Base-by-base conservation (phyloP, 2,329 filamentous ascomycete genomes). In the Botryotinia calthae region DNA sequence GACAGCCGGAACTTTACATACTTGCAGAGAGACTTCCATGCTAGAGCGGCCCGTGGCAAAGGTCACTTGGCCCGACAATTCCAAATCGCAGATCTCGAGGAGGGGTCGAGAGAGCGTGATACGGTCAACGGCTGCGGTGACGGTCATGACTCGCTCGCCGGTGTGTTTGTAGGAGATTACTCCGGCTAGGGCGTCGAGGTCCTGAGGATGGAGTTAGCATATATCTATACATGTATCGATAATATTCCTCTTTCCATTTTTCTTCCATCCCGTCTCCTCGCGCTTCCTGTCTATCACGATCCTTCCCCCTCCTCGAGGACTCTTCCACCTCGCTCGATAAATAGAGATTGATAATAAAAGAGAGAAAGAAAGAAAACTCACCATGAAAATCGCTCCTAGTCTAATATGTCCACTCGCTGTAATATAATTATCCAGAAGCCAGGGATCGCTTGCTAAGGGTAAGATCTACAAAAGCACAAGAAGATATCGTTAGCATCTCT, bases 111-210 rank as follows among this genome's bases (percentile, higher is more conserved):
- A 87, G 74, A 93, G 78, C 10, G 80, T 82, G 62, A 83, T 82
- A 28, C 82, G 74, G 73, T 83, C 82, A 0, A 83, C 82, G 1
- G 82, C 82, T 0, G 82, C 82, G 1, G 82, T 83, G 14, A 83
- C 82, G 12, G 81, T 83, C 76, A 82, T 82, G 8, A 81, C 72
- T 86, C 83, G 2, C 85, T 91, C 89, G 28, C 90, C 90, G 0
- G 89, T 90, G 77, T 92, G 90, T 76, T 89, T 90, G 79, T 92
- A 89, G 37, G 90, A 89, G 73, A 93, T 87, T n/a, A 93, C 86
- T 31, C 91, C 91, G 10, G 90, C 89, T 10, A 93, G 81, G 2
- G 90, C 91, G 82, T 93, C 91, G 12, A 93, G 85, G 75, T 93
- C 91, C 68, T 70, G 25, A 28, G n/a, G 12, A 9, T 5, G 5